phyloP scores from a whole-genome alignment of 306 rosid genomes.

The Fagus sylvatica region DNA sequence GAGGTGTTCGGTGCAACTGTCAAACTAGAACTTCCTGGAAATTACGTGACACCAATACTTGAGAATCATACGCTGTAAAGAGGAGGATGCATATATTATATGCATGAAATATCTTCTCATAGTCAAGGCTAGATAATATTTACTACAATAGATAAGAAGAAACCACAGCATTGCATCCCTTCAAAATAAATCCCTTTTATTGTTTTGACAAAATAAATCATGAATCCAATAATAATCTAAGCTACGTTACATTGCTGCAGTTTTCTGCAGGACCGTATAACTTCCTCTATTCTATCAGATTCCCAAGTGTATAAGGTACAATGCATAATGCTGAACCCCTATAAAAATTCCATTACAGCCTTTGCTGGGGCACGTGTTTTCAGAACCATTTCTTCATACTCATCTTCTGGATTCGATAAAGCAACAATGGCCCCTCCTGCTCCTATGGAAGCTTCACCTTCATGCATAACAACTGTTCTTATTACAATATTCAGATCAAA shows the following conservation, averaged over 20 bases:
- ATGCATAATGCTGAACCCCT: conserved; percentile 21
- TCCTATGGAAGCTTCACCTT: conserved; percentile 91
- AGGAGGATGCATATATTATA: no score
- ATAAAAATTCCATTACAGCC: conserved; percentile 62
- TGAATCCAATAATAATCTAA: background rate
- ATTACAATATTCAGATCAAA: conserved; percentile 96
- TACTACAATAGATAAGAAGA: background rate
- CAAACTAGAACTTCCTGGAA: no score
- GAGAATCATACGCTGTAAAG: no score
- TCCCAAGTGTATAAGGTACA: background rate
- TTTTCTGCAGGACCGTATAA: background rate
- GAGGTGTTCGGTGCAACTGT: no score
- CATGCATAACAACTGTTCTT: conserved; percentile 77
- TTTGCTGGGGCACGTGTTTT: conserved; percentile 80
- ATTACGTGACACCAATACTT: no score
- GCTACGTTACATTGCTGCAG: background rate
- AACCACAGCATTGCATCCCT: background rate
- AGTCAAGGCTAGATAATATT: no score
- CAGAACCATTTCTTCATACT: conserved; percentile 88
- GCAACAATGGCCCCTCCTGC: conserved; percentile 99
- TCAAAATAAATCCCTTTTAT: background rate
- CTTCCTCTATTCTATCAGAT: background rate
- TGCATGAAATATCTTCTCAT: no score
- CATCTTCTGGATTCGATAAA: conserved; percentile 82
- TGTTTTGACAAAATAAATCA: background rate